Evolutionary conservation across 805 yeast genomes (phyloP), one percentile per base, ranked within the genome.

Genomic region (Maudiozyma barnettii): DNA sequence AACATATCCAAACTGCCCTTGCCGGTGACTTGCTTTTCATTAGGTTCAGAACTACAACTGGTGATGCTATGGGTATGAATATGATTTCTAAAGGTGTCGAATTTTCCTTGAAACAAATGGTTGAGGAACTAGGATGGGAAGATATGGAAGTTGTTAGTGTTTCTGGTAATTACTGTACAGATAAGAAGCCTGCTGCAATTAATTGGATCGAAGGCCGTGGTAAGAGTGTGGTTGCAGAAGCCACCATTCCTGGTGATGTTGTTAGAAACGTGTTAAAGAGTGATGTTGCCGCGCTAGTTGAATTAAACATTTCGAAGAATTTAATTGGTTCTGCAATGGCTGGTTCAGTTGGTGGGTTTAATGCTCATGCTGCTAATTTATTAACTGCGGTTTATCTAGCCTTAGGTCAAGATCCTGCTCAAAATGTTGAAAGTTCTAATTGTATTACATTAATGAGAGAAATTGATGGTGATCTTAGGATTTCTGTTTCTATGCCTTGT

Each of bases 41-140:
- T 57, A 81, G 99, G 61, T 93, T 93, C 73, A 81, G 90, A 64
- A 95, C 99, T n/a, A 89, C 96, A 37, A 93, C 99, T 19, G 99
- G 99, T 68, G 99, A 93, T 73, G 99, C 99, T 19, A 93, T 93
- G 99, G 99, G 99, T 54, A 93, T 93, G 99, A 93, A 93, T 66
- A 93, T 93, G 99, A 93, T 93, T 52, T 91, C 98, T 23, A 93
- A 93, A 69, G 99, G 99, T 67, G 96, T 89, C 42, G 99, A 93
- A 64, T 76, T 73, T 64, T 79, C 96, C 1, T 76, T 93, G 60
- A 81, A 81, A 51, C 80, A 77, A 64, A 89, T 93, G 96, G 79
- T 77, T 38, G 85, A 83, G 57, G 90, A 83, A 58, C 82, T 82
- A 63, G 98, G 96, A 2, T 93, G 91, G 80, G 81, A 79, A 20